Evolutionary conservation across 495 filamentous ascomycete species (phyloP), one percentile per base, ranked within the genome.

Genomic region (Penicillium macrosclerotiorum): DNA sequence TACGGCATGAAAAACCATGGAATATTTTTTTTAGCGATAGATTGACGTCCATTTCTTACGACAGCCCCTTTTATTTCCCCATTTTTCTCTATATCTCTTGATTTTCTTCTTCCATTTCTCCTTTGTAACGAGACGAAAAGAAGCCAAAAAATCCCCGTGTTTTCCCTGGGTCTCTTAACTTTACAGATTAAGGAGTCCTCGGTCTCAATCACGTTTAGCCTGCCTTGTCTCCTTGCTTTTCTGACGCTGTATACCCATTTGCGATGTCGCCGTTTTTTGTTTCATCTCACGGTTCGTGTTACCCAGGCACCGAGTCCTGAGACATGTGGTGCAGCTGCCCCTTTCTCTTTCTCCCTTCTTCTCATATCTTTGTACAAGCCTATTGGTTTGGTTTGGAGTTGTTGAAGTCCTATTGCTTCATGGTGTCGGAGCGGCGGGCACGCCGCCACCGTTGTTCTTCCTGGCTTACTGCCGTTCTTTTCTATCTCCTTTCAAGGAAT

Each of bases 31-130:
- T 57, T 60, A 62, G 59, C 55, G 59, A 59, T 59, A 62, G 59
- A 62, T 46, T 52, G 43, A 51, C 51, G 42, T 60, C 45, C 54
- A 52, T 54, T 42, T 49, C 37, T 60, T 46, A 62, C 44, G 59
- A 62, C 49, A 52, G 22, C 37, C 31, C 46, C 29, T 32, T 47
- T 52, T 36, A 45, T 48, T 25, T 45, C 39, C 25, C 45, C 37
- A 52, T 52, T 38, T 32, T 47, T 42, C 27, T n/a, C n/a, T n/a
- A 22, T 23, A 46, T 44, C 16, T 44, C 30, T 29, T 39, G 16
- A 22, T 17, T 19, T 43, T 43, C 42, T 55, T 34, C 37, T 16
- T 25, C 47, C 40, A 25, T 47, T 44, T 37, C 22, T 42, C 29
- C 16, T 42, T 35, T 47, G 48, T 55, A 55, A 52, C 24, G 48